Percentiles rank a stretch among this genome's conserved stretches.
Conservation (phyloP, 2,329 filamentous ascomycete species). For the Exophiala sp. region DNA sequence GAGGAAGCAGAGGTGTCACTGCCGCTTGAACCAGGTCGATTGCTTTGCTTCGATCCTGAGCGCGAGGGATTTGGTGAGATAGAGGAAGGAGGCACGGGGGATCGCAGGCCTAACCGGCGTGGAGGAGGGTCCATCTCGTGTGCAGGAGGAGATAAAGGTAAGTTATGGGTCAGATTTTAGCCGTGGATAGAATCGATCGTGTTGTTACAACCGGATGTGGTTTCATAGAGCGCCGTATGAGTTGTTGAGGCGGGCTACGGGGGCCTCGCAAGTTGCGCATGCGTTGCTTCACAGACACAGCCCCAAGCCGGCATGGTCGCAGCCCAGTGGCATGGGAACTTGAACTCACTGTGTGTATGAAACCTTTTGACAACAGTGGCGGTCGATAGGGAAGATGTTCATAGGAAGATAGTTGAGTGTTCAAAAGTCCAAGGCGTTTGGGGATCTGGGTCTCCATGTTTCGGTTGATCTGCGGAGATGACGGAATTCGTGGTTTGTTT, state of each 20-base stretch:
- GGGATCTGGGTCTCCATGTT: too few species aligned
- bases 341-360: neutral
- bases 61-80: constrained; percentile 25
- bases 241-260: neutral
- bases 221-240: too few species aligned
- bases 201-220: neutral
- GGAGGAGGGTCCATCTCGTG: constrained; percentile 14
- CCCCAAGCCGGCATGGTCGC: neutral
- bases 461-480: too few species aligned
- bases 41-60: constrained; percentile 27
- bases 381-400: too few species aligned
- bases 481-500: too few species aligned
- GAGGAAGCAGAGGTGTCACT: constrained; percentile 47
- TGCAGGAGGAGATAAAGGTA: neutral
- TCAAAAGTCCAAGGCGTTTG: too few species aligned
- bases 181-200: neutral
- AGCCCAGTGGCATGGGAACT: neutral
- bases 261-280: neutral
- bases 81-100: constrained; percentile 25
- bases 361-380: too few species aligned
- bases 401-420: too few species aligned
- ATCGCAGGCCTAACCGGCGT: constrained; percentile 25
- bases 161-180: neutral
- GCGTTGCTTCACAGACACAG: neutral
- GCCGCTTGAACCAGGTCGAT: constrained; percentile 42